Percentiles rank a stretch among this genome's conserved stretches.
Conservation (phyloP, 768 basidiomycete genomes). For the Lactarius sanguifluus region DNA sequence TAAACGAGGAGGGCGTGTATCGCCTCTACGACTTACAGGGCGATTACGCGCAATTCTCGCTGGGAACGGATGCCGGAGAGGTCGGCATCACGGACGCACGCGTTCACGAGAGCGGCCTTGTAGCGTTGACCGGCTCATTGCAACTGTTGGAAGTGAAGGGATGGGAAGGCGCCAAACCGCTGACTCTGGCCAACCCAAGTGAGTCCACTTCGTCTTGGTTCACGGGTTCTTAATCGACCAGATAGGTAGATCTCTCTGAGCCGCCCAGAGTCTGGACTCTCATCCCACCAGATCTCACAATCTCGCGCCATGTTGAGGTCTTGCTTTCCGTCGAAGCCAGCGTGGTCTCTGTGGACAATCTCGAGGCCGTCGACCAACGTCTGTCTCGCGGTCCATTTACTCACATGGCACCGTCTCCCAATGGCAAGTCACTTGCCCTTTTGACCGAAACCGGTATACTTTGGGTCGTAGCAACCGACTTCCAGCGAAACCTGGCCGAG, state of each 20-base stretch:
- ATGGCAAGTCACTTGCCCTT: slow-evolving; percentile 88
- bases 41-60: slow-evolving; percentile 81
- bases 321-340: slow-evolving; percentile 79
- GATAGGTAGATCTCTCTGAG: slow-evolving; percentile 59
- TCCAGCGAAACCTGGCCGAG: slow-evolving; percentile 85
- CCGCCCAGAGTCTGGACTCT: slow-evolving; percentile 85
- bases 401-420: slow-evolving; percentile 86
- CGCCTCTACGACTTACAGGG: slow-evolving; percentile 85
- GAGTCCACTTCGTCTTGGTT: slow-evolving; percentile 34
- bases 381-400: slow-evolving; percentile 87
- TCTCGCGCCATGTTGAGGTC: slow-evolving; percentile 88
- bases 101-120: slow-evolving; percentile 84
- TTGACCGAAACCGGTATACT: slow-evolving; percentile 70
- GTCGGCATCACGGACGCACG: slow-evolving; percentile 81
- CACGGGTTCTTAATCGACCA: slow-evolving; percentile 13
- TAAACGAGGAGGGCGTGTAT: slow-evolving; percentile 93
- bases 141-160: slow-evolving; percentile 83
- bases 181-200: slow-evolving; percentile 76
- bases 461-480: slow-evolving; percentile 95
- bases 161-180: slow-evolving; percentile 77
- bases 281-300: slow-evolving; percentile 86
- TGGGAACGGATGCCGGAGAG: slow-evolving; percentile 81
- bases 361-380: slow-evolving; percentile 87
- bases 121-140: slow-evolving; percentile 77
- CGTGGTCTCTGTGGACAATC: slow-evolving; percentile 81